Conservation (phyloP, 2,329 filamentous ascomycete genomes). For the Alternaria sp. region DNA sequence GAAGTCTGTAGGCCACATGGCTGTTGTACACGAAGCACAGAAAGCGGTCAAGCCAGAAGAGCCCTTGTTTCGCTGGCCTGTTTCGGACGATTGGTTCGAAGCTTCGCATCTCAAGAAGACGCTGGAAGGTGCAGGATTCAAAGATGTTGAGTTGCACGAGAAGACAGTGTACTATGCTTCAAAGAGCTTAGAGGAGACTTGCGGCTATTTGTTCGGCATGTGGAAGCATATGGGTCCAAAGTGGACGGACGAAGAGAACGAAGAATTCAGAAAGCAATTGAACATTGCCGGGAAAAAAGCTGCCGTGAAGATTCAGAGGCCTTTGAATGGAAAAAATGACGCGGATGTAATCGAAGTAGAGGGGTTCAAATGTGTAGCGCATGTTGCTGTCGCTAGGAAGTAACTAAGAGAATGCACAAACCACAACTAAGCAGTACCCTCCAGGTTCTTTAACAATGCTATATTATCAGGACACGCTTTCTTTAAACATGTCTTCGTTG, state of each 20-base stretch:
- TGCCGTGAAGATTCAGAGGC: background rate
- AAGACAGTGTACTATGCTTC: constrained; percentile 16
- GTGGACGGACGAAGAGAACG: constrained; percentile 15
- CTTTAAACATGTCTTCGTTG: background rate
- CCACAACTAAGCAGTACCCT: background rate
- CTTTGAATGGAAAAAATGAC: constrained; percentile 7
- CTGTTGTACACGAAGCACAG: constrained; percentile 15
- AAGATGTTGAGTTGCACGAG: constrained; percentile 11
- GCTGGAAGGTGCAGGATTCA: constrained; percentile 16
- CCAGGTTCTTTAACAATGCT: background rate
- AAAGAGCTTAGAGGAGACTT: constrained; percentile 9
- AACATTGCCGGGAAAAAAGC: background rate
- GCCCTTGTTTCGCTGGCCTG: constrained; percentile 18
- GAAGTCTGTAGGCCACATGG: constrained; percentile 17
- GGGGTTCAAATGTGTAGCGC: constrained; percentile 13
- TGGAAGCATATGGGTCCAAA: constrained; percentile 8
- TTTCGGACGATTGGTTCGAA: constrained; percentile 21
- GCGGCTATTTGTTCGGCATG: constrained; percentile 10
- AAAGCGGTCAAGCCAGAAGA: constrained; percentile 7
- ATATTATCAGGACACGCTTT: background rate
- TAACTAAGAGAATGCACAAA: background rate
- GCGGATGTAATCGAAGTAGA: constrained; percentile 11
- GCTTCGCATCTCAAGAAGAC: constrained; percentile 11
- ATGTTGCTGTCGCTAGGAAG: constrained; percentile 19
- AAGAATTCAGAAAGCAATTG: constrained; percentile 10